Evolutionary conservation across 768 basidiomycete species (phyloP).

Genomic region (Termitomyces sp.): DNA sequence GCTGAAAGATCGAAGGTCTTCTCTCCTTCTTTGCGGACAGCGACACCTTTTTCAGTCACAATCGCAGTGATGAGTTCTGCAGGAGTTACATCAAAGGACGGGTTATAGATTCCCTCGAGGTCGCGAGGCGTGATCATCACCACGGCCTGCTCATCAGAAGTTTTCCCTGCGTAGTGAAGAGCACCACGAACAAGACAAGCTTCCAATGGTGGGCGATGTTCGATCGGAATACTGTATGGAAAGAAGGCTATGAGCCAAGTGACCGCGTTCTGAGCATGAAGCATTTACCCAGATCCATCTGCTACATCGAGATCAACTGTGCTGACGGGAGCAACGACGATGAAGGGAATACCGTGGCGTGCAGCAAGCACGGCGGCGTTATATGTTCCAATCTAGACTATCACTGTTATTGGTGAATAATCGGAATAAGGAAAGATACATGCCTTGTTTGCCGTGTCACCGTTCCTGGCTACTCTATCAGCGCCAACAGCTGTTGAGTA

Average conservation of each 20-base stretch:
- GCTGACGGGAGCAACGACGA: constrained; percentile 90
- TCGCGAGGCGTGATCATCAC: constrained; percentile 80
- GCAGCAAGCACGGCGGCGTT: constrained; percentile 92
- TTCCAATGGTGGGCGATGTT: constrained; percentile 85
- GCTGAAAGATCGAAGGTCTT: constrained; percentile 58
- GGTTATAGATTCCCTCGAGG: constrained; percentile 76
- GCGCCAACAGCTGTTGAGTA: constrained; percentile 68
- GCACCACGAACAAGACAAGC: constrained; percentile 87
- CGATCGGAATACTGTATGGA: constrained; percentile 73
- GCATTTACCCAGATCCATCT: constrained; percentile 61
- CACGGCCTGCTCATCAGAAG: constrained; percentile 56
- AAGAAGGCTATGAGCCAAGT: not conserved
- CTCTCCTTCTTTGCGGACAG: constrained; percentile 60
- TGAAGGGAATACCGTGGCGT: constrained; percentile 84
- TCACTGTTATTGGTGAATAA: not conserved
- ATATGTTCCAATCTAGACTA: constrained; percentile 79
- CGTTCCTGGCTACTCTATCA: constrained; percentile 86
- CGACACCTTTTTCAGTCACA: constrained; percentile 94
- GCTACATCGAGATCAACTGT: constrained; percentile 83
- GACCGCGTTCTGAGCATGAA: not conserved
- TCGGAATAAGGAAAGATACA: constrained; percentile 3
- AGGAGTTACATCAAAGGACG: constrained; percentile 95
- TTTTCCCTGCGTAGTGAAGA: constrained; percentile 53
- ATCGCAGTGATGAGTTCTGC: constrained; percentile 92
- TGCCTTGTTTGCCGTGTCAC: constrained; percentile 95